Percentiles rank a stretch among this genome's conserved stretches.
Conservation (phyloP, 2,329 filamentous ascomycete genomes). For the Penicillium oxalicum region DNA sequence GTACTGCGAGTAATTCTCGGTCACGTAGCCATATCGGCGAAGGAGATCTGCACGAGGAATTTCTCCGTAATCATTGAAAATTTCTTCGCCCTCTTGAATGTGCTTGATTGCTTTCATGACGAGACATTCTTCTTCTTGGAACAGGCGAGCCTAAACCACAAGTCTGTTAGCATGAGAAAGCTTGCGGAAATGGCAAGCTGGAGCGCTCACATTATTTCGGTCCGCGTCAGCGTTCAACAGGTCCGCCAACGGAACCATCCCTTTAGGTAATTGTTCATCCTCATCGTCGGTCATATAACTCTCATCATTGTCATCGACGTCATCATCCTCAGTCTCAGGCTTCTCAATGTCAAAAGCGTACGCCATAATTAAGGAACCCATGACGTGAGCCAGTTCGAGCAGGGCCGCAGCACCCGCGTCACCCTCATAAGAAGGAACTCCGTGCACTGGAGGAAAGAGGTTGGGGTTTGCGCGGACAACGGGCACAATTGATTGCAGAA, state of each 20-base stretch:
- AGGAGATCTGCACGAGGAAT: conserved; percentile 77
- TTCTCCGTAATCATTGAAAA: conserved; percentile 85
- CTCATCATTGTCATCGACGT: conserved; percentile 44
- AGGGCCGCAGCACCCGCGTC: conserved; percentile 42
- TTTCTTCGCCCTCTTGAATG: conserved; percentile 66
- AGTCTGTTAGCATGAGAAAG: conserved; percentile 1
- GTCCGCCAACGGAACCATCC: conserved; percentile 87
- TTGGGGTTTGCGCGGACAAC: conserved; percentile 40
- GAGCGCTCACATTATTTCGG: conserved; percentile 61
- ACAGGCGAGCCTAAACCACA: conserved; percentile 48
- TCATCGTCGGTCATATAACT: conserved; percentile 56
- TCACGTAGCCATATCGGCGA: conserved; percentile 82
- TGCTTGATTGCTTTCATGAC: conserved; percentile 65
- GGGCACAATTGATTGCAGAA: conserved; percentile 53
- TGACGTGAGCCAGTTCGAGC: conserved; percentile 61
- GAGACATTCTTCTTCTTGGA: conserved; percentile 55
- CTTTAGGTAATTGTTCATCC: conserved; percentile 63
- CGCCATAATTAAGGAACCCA: conserved; percentile 86
- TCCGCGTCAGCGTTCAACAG: conserved; percentile 83
- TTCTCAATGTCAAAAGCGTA: conserved; percentile 80
- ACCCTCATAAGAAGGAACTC: conserved; percentile 38
- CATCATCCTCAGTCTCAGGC: conserved; percentile 53
- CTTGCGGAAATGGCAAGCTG: neutral
- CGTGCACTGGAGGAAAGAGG: conserved; percentile 37
- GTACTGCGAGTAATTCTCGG: conserved; percentile 66